Evolutionary conservation across 2,329 filamentous ascomycete genomes (phyloP).

Genomic region (Cercospora beticola): DNA sequence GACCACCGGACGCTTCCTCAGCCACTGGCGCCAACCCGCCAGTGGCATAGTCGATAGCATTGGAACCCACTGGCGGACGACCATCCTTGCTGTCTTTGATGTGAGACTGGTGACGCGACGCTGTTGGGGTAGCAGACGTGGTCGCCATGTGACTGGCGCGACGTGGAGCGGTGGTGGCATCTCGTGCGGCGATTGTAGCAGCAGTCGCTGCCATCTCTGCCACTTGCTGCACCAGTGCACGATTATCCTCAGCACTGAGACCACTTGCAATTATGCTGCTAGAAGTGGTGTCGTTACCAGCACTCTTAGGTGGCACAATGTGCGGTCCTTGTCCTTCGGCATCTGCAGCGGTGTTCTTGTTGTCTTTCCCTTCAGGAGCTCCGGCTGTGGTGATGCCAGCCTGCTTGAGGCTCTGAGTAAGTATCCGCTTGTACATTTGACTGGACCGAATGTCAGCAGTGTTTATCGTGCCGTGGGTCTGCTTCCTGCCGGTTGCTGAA

Average conservation of each 20-base stretch:
- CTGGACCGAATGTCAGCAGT: constrained; percentile 77
- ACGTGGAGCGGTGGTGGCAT: constrained; percentile 59
- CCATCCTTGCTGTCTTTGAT: constrained; percentile 19
- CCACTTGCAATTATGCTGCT: constrained; percentile 55
- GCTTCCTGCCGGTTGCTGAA: constrained; percentile 16
- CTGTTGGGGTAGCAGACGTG: constrained; percentile 20
- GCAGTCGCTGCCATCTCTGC: constrained; percentile 92
- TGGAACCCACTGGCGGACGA: background rate
- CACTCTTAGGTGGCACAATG: constrained; percentile 70
- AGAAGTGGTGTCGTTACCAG: constrained; percentile 48
- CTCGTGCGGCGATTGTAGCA: constrained; percentile 79
- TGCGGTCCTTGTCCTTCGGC: constrained; percentile 58
- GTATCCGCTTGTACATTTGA: constrained; percentile 86
- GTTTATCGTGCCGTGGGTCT: constrained; percentile 16
- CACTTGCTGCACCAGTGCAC: constrained; percentile 77
- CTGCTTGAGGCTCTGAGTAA: constrained; percentile 85
- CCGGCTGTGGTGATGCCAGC: constrained; percentile 66
- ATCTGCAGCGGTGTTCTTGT: constrained; percentile 18
- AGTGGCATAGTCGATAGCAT: constrained; percentile 33
- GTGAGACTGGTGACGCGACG: constrained; percentile 23
- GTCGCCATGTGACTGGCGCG: constrained; percentile 49
- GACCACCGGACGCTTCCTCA: constrained; percentile 35
- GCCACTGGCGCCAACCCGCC: constrained; percentile 30
- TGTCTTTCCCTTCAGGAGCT: constrained; percentile 33
- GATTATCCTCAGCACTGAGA: constrained; percentile 79